Evolutionary conservation across 1,284 basidiomycete genomes (phyloP), one percentile per base, ranked within the genome.

Genomic region (Trametes versicolor): DNA sequence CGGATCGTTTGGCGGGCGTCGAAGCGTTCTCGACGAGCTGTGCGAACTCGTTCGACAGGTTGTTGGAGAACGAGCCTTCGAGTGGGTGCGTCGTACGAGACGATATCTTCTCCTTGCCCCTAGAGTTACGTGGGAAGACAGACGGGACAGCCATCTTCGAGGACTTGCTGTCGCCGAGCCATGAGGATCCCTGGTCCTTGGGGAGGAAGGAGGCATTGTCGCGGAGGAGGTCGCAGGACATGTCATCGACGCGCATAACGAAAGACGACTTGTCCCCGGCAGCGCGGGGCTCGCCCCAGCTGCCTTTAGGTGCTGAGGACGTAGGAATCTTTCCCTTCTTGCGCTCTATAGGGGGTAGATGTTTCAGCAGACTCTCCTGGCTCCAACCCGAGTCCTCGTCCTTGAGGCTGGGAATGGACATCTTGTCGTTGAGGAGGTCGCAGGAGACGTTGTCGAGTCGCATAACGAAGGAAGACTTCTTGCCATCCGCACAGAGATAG

Each of bases 21-120:
- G 50, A 51, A 9, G 50, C 13, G 19, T 25, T 15, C 21, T 21
- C 45, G 45, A 27, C 9, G 25, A 10, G 15, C 8, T n/a, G 32
- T 2, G 29, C 29, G 29, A 51, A 51, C 50, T 51, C 50, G 50
- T 17, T 13, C 29, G 50, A 51, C 7, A 51, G 29, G 50, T 51
- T 36, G 25, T 13, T 29, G 29, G 50, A 5, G 50, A 51, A 36
- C 17, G 50, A 32, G 50, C 2, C 2, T 2, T 1, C 19, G 27
- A 17, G 10, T 15, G 27, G 17, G 17, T n/a, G 7, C 50, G 2
- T 7, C 4, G 19, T 7, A 8, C 6, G 48, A 1, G 15, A 10
- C n/a, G 48, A n/a, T 1, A 9, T 10, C 50, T 10, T 51, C 29
- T 21, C 32, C 50, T 29, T 49, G 45, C 45, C 17, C 29, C 7